Evolutionary conservation across 2,329 filamentous ascomycete species (phyloP), one percentile per base, ranked within the genome.

Genomic region (Ascocoryne sarcoides): DNA sequence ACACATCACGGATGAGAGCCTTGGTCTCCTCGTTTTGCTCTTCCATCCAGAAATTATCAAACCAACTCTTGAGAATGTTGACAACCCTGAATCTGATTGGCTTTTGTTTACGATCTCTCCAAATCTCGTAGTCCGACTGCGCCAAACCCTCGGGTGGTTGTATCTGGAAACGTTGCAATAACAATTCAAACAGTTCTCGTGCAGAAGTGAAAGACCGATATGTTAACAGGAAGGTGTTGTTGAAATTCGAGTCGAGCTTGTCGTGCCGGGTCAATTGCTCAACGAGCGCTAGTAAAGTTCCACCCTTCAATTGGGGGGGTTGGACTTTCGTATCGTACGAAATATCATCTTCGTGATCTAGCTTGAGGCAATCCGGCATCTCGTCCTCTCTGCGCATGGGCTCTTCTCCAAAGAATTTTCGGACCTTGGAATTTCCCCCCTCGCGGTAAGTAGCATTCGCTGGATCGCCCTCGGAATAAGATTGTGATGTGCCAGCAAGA

Each of bases 11-110:
- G 49, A 98, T 86, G 30, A 98, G 71, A 51, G 87, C 78, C 60
- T 79, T 86, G 33, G 82, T 93, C 35, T 85, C 80, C 37, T 90
- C 84, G 57, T 81, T 89, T 47, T 82, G 80, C 36, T 88, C 84
- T 60, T 98, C 92, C 88, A 96, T 95, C 92, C 92, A 98, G 62
- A 92, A 96, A 54, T 84, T 89, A 59, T 96, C 92, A 52, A 98
- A 92, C 92, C 92, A 98, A 63, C 79, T 93, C 71, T 96, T 96
- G 35, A 98, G 68, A 49, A 95, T 96, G 57, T 96, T 98, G 49
- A 98, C 88, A 2, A 98, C 89, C 31, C 92, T 80, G 67, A 98
- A 94, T 26, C 92, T 78, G 46, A 96, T 95, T 4, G 87, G 84
- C 59, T 93, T 95, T 61, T 96, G 92, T 66, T 98, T 98, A 59